A percentile compares a stretch with the other conserved stretches of the same genome.
Evolutionary conservation across 2,329 filamentous ascomycete genomes (phyloP).

Genomic region (Fusarium sterilihyphosum): DNA sequence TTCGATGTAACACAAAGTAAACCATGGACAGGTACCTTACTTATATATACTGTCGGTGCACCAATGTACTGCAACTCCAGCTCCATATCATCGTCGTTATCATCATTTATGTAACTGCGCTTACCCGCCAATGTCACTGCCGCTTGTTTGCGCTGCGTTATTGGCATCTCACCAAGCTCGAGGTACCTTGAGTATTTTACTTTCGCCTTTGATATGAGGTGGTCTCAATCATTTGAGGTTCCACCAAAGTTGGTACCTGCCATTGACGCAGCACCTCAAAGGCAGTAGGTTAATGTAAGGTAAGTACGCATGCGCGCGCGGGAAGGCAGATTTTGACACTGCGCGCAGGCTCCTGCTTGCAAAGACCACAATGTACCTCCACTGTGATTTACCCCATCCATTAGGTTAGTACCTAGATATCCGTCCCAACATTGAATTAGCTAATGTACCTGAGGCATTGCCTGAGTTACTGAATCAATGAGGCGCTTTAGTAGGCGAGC

Average conservation of each 20-base stretch:
- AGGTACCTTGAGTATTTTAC: neutral
- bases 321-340: conserved; percentile 11
- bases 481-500: neutral
- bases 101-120: neutral
- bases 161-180: neutral
- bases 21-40: neutral
- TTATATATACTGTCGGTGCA: neutral
- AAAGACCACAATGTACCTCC: neutral
- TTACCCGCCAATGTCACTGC: neutral
- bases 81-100: neutral
- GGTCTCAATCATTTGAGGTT: neutral
- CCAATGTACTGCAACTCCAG: neutral
- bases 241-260: neutral
- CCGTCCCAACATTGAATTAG: neutral
- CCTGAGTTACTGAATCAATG: neutral
- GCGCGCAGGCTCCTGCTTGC: conserved; percentile 14
- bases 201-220: neutral
- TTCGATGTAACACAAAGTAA: neutral
- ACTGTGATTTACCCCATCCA: conserved; percentile 21
- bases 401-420: neutral
- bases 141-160: conserved; percentile 20
- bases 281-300: neutral
- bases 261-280: neutral
- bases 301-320: neutral
- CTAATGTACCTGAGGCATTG: conserved; percentile 1